Conservation (phyloP, 2,329 filamentous ascomycete genomes). For the Fusarium xylarioides region DNA sequence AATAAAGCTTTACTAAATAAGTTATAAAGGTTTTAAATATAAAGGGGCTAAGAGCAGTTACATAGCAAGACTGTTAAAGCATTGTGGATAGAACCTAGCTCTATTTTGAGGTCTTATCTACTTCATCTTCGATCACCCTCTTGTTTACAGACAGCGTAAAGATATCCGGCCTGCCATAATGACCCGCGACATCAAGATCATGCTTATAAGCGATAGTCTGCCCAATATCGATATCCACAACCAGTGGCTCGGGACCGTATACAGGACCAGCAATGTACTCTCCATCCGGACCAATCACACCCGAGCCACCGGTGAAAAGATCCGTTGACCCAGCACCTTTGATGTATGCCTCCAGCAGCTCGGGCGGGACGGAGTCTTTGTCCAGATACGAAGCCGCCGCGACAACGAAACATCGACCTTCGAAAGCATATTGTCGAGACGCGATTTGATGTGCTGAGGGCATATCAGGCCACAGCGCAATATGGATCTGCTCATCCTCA, state of each 20-base stretch:
- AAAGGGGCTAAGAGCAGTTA: background rate
- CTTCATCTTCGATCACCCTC: background rate
- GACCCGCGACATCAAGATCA: background rate
- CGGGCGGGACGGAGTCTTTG: background rate
- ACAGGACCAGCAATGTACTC: background rate
- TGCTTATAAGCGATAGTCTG: background rate
- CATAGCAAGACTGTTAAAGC: background rate
- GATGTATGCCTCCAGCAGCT: background rate
- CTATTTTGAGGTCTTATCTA: background rate
- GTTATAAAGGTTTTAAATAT: too few relatives aligned
- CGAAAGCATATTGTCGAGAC: background rate
- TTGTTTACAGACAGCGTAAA: fast-evolving
- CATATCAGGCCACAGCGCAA: background rate
- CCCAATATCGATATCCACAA: background rate
- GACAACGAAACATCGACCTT: background rate
- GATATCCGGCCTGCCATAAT: background rate
- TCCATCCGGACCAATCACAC: background rate
- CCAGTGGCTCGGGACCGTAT: fast-evolving
- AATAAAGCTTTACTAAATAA: too few relatives aligned
- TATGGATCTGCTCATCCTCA: background rate
- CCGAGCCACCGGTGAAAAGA: background rate
- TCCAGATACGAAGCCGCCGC: background rate
- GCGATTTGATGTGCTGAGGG: background rate
- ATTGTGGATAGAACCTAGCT: background rate
- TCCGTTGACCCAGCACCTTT: background rate